Conservation (phyloP, 768 basidiomycete genomes). For the Rhizopogon vesiculosus region DNA sequence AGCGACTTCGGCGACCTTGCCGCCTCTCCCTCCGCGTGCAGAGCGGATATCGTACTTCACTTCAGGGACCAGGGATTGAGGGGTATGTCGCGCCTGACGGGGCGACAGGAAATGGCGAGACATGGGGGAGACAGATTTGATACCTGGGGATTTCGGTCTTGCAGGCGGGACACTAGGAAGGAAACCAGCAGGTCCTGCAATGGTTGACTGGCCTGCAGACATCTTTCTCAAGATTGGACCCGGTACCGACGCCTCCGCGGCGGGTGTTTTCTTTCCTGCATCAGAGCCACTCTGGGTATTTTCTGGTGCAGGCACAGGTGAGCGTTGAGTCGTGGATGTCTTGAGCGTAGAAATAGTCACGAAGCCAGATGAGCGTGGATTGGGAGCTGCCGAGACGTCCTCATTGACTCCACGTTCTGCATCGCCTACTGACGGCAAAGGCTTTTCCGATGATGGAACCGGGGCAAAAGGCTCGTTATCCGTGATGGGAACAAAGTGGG, state of each 20-base stretch:
- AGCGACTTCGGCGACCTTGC: conserved; percentile 67
- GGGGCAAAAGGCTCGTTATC: conserved; percentile 19
- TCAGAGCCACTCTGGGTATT: too few relatives aligned
- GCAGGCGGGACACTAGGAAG: not conserved
- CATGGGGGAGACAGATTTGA: not conserved
- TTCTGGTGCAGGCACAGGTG: not conserved
- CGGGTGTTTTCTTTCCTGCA: not conserved
- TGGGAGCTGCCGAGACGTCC: conserved; percentile 39
- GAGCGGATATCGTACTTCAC: conserved; percentile 71
- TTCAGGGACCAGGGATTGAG: conserved; percentile 40
- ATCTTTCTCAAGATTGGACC: conserved; percentile 1
- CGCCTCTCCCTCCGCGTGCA: conserved; percentile 73
- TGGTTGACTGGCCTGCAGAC: not conserved
- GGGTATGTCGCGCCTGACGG: conserved; percentile 29
- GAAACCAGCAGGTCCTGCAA: not conserved
- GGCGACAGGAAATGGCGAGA: conserved; percentile 11
- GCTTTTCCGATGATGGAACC: not conserved
- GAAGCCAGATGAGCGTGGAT: conserved; percentile 76
- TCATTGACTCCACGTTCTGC: conserved; percentile 8
- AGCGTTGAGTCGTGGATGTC: conserved; percentile 5
- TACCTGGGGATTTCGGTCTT: not conserved
- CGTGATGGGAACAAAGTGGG: conserved; percentile 23
- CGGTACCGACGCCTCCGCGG: not conserved
- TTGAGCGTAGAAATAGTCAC: conserved; percentile 58
- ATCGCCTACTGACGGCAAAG: conserved; percentile 17